A percentile compares a stretch with the other conserved stretches of the same genome.
phyloP scores from a whole-genome alignment of 805 yeast species.

The Hanseniaspora nectarophila region DNA sequence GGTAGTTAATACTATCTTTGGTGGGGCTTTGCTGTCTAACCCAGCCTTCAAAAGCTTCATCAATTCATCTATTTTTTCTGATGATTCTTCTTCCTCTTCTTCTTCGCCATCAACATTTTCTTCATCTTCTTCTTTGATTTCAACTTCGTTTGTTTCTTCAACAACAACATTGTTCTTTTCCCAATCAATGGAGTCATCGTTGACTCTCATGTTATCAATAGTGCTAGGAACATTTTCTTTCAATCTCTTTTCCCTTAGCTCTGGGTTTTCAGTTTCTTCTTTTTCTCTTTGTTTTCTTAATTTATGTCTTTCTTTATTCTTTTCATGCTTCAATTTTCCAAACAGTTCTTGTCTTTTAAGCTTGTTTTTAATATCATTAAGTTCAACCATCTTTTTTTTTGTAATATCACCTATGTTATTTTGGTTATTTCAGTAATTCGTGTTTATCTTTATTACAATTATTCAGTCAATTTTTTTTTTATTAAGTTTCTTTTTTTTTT shows the following conservation, averaged over 20 bases:
- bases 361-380: constrained; percentile 54
- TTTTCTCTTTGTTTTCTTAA: constrained; percentile 73
- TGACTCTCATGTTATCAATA: constrained; percentile 71
- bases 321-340: constrained; percentile 60
- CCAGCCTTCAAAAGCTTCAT: constrained; percentile 31
- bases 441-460: too few species aligned
- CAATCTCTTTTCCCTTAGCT: constrained; percentile 65
- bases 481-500: neutral
- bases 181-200: constrained; percentile 62
- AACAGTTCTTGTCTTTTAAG: constrained; percentile 66
- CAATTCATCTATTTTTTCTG: constrained; percentile 20
- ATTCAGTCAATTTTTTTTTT: too few species aligned
- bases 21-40: constrained; percentile 47
- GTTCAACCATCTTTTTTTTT: constrained; percentile 9
- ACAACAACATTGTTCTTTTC: constrained; percentile 23
- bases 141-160: constrained; percentile 24
- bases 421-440: neutral
- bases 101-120: constrained; percentile 16
- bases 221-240: constrained; percentile 69
- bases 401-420: neutral
- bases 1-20: constrained; percentile 84
- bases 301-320: constrained; percentile 65
- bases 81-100: neutral
- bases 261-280: constrained; percentile 76
- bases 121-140: constrained; percentile 11